Percentiles rank a stretch among this genome's conserved stretches.
Conservation (phyloP, 2,329 filamentous ascomycete genomes). For the Didymella keratinophila region DNA sequence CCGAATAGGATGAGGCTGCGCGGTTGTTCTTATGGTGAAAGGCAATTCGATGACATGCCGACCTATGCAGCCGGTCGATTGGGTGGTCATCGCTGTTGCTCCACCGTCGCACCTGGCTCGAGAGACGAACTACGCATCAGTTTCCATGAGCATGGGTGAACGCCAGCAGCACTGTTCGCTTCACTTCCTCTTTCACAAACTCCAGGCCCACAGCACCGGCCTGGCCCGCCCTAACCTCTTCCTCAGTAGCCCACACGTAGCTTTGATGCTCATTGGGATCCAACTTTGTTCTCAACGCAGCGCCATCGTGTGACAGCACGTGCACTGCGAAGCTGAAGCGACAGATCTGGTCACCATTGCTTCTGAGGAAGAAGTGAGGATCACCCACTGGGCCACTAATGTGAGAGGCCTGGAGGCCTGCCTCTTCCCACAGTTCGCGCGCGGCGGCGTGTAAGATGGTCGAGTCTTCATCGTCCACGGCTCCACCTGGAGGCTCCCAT, state of each 20-base stretch:
- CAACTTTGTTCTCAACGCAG: background rate
- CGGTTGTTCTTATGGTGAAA: too few relatives aligned
- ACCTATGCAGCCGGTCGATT: too few relatives aligned
- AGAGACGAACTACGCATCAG: background rate
- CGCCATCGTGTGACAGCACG: background rate
- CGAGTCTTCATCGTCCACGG: conserved; percentile 53
- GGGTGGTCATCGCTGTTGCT: background rate
- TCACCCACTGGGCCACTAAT: conserved; percentile 27
- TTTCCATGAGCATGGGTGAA: background rate
- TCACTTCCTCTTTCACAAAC: background rate
- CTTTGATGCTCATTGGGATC: conserved; percentile 11
- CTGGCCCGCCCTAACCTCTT: background rate
- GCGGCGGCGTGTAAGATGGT: conserved; percentile 56
- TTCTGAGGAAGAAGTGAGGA: conserved; percentile 14
- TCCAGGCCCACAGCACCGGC: background rate
- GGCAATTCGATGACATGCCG: too few relatives aligned
- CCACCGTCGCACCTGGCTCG: background rate
- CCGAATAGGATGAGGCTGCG: too few relatives aligned
- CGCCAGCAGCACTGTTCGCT: conserved; percentile 3
- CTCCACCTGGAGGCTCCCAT: conserved; percentile 63
- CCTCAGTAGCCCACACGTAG: conserved; percentile 10
- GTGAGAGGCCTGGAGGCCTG: conserved; percentile 49
- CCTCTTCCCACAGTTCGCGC: conserved; percentile 60
- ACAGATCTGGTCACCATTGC: conserved; percentile 10
- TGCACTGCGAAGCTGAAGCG: conserved; percentile 6